phyloP scores from a whole-genome alignment of 2,329 filamentous ascomycete species.

The Fusarium sacchari region DNA sequence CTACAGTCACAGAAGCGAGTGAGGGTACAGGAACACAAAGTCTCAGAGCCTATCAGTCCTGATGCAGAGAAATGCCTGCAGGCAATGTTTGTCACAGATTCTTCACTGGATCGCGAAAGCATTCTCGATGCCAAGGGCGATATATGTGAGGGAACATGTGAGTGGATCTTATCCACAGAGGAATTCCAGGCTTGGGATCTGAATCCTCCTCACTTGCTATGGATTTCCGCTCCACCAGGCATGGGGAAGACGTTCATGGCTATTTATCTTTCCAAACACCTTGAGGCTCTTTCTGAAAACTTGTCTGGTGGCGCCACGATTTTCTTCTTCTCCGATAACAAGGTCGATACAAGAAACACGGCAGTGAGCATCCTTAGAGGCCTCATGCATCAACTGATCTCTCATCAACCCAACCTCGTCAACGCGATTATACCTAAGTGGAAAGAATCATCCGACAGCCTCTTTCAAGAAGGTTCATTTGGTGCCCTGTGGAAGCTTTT shows the following conservation, averaged over 20 bases:
- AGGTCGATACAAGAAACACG: not conserved
- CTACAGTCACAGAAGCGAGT: too few species aligned
- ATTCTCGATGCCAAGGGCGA: not conserved
- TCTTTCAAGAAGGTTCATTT: not conserved
- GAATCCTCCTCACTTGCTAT: not conserved
- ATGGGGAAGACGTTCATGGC: not conserved
- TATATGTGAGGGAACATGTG: not conserved
- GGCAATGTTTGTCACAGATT: not conserved
- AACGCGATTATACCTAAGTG: not conserved
- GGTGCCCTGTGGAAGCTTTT: not conserved
- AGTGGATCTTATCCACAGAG: rapidly evolving
- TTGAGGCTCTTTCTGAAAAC: not conserved
- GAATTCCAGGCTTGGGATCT: not conserved
- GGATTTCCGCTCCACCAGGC: not conserved
- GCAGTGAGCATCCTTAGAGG: not conserved
- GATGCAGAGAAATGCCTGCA: rapidly evolving
- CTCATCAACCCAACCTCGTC: rapidly evolving
- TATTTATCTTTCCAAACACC: rapidly evolving
- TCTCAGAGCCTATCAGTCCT: rapidly evolving
- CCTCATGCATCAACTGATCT: not conserved
- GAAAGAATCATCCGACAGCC: not conserved
- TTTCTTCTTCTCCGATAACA: not conserved
- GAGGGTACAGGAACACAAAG: too few species aligned
- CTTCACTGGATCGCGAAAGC: not conserved
- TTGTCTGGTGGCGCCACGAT: not conserved